Evolutionary conservation across 768 basidiomycete genomes (phyloP), one percentile per base, ranked within the genome.

Genomic region (Mycena sanguinolenta): DNA sequence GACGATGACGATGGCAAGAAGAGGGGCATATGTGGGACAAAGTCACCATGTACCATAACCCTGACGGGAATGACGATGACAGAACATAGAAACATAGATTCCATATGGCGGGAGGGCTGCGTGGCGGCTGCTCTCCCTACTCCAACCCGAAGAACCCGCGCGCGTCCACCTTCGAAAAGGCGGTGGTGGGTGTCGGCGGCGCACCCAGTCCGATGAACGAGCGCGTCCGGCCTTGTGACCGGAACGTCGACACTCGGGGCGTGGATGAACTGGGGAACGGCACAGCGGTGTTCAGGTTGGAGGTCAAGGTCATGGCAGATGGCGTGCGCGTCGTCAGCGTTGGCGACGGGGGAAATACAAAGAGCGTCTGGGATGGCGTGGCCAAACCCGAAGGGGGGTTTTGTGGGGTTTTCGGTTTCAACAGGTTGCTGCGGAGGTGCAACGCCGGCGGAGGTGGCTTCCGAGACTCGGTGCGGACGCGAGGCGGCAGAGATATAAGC

Each of bases 341-440:
- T 57, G 80, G 93, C 6, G 94, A 95, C 36, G 94, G 93, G 1
- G 94, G 94, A 77, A 95, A 95, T 42, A 95, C 91, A 74, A 95
- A 95, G 54, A 95, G 84, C 0, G 94, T 95, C 77, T 95, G 95
- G 2, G 94, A 93, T 36, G 92, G 92, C 38, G 91, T 87, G 54
- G 84, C 79, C 44, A 83, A 76, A 3, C 73, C 73, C 21, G 79
- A 76, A 5, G 74, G 61, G 63, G 76, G 76, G 61, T 77, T 79
- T 25, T 74, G 70, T 14, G 76, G 67, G 55, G 71, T 75, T 57
- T 81, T 80, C 34, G 79, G 73, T 71, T 80, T 82, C 58, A 84
- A 70, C 6, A 83, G 73, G 69, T 72, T 79, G 71, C 77, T 81
- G 25, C 85, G 82, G 9, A 91, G 82, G 63, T 87, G 86, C 25